Base-by-base conservation (phyloP, 1,284 basidiomycete species). In the Leccinum pachyderme region DNA sequence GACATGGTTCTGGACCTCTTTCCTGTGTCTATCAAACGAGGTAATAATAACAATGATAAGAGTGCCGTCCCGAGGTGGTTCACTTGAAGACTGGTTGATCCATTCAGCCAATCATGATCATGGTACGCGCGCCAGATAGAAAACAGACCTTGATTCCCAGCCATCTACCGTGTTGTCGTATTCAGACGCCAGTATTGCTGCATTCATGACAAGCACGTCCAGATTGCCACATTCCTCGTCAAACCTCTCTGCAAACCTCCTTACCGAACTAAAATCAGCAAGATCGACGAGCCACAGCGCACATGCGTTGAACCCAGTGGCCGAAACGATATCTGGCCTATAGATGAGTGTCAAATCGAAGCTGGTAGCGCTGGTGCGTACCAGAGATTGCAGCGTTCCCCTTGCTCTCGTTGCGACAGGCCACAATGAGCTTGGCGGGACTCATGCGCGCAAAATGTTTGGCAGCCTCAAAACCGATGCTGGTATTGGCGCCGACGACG, bases 391-490 rank as follows among this genome's bases (percentile, higher is more conserved):
- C 75, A 1, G 55, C 64, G 13, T 69, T 62, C 0, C 75, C 77
- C 53, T 65, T 75, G 33, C 57, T 64, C 57, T 69, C 57, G 53
- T 55, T 77, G 22, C 76, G 69, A 60, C 75, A 79, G 1, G 70
- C 75, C 15, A 78, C 47, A 41, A 80, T 70, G 7, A 79, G 63
- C 27, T 65, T 72, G 8, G 59, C 70, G 0, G 77, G 73, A 22
- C 67, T 70, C 76, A 77, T 78, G 1, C 61, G 57, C 1, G 76
- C 75, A 52, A 80, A 75, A 58, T 78, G 77, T 57, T 73, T 76
- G 1, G 74, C 59, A 0, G 76, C 72, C 53, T 80, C 75, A 45
- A 73, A 71, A 0, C 78, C 79, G 28, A 81, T 61, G 0, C 78
- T 77, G 5, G 62, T 63, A 56, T 79, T 80, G 2, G 77, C 77